Conservation (phyloP, 2,329 filamentous ascomycete genomes). For the Ophiostoma sp. region DNA sequence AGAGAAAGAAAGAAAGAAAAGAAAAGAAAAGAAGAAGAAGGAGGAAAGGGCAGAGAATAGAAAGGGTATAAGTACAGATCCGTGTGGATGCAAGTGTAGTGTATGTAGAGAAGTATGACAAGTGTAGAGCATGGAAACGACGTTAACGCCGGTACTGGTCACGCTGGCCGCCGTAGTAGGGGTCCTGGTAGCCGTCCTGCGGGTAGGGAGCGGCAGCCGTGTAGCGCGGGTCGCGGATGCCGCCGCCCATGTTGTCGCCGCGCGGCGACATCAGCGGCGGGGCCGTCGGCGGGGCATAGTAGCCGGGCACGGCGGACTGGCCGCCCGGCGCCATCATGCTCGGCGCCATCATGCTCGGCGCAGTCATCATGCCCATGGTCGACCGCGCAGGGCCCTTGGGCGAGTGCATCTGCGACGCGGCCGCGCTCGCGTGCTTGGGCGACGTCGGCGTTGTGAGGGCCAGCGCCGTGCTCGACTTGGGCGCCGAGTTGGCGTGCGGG, state of each 20-base stretch:
- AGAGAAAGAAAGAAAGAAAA: not conserved
- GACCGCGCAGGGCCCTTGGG: not conserved
- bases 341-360: not conserved
- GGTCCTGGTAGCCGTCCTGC: not conserved
- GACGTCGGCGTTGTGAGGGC: not conserved
- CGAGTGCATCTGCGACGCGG: too few species aligned
- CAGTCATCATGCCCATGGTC: not conserved
- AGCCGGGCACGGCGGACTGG: not conserved
- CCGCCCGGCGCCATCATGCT: not conserved
- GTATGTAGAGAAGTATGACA: not conserved
- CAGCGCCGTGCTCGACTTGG: not conserved
- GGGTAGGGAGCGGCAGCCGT: not conserved
- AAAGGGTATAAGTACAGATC: constrained; percentile 13
- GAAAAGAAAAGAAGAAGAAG: not conserved
- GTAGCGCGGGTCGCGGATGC: not conserved
- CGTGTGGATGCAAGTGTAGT: constrained; percentile 7
- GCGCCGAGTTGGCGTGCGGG: not conserved
- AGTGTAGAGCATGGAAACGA: not conserved
- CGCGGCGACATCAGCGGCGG: constrained; percentile 1
- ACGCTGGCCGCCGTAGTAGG: not conserved
- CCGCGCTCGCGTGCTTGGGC: not conserved
- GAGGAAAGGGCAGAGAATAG: not conserved
- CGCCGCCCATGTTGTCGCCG: constrained; percentile 14
- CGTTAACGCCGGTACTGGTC: not conserved
- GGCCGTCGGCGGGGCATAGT: not conserved